phyloP scores from a whole-genome alignment of 768 basidiomycete species.

The Rhizopogon roseolus region DNA sequence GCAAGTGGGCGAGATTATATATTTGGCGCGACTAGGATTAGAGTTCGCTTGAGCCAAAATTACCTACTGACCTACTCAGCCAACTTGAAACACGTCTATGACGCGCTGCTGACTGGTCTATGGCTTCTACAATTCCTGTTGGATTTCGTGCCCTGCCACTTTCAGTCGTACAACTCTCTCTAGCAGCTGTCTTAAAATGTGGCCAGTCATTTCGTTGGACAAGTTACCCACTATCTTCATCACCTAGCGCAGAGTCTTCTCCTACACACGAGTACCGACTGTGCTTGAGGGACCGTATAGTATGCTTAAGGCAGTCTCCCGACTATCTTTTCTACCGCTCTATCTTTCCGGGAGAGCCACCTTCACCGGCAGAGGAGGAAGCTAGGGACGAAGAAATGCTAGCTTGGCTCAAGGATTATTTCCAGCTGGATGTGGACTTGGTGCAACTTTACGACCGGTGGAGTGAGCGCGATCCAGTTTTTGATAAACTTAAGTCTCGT shows the following conservation, averaged over 20 bases:
- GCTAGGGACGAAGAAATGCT: slow-evolving; percentile 60
- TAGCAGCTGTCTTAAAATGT: slow-evolving; percentile 72
- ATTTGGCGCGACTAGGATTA: too few relatives aligned
- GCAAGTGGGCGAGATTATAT: too few relatives aligned
- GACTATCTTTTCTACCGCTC: slow-evolving; percentile 68
- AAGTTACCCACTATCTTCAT: slow-evolving; percentile 36
- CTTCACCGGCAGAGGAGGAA: slow-evolving; percentile 26
- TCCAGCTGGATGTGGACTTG: slow-evolving; percentile 80
- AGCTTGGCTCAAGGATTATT: slow-evolving; percentile 79
- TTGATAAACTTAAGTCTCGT: slow-evolving; percentile 54
- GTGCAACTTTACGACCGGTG: slow-evolving; percentile 69
- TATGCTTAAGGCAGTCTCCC: slow-evolving; percentile 72
- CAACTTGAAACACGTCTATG: too few relatives aligned
- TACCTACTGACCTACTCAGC: too few relatives aligned
- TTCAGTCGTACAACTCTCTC: slow-evolving; percentile 64
- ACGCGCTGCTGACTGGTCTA: too few relatives aligned
- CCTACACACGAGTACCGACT: slow-evolving; percentile 68
- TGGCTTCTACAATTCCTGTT: slow-evolving; percentile 11
- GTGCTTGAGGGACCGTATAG: slow-evolving; percentile 76
- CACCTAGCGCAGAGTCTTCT: slow-evolving; percentile 7
- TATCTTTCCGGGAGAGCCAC: slow-evolving; percentile 47
- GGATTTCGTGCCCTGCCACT: slow-evolving; percentile 60
- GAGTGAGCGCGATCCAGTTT: slow-evolving; percentile 70
- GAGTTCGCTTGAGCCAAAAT: too few relatives aligned
- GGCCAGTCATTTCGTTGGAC: slow-evolving; percentile 89